Base-by-base conservation (phyloP, 352 stramenopile genomes). In the Phytophthora hybrid region DNA sequence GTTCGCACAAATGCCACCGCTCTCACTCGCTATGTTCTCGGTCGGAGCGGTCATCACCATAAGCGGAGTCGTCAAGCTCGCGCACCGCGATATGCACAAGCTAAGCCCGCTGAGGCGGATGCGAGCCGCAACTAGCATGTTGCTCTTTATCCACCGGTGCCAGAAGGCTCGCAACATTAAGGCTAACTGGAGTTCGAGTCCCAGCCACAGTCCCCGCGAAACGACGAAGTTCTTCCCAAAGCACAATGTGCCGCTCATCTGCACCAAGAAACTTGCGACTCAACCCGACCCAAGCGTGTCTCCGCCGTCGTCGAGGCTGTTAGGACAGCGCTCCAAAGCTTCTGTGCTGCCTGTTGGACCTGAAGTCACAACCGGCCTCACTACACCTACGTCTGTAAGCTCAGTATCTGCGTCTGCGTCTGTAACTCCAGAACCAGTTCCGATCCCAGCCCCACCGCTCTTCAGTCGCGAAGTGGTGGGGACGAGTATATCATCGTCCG, bases 21-120 rank as follows among this genome's bases (percentile, higher is more conserved):
- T 91, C 11, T 65, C 82, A 62, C 73, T 93, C 21, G 68, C 63
- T 18, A 93, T 96, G 82, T 95, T 96, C 51, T 86, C 92, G 47
- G 65, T 91, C 5, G 89, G 89, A 7, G 85, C 90, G 1, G 49
- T 65, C n/a, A 82, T 92, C 46, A 96, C 88, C 11, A 82, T 96
- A 4, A 82, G 79, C 18, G 89, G 89, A 10, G 89, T 96, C 9
- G 85, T 88, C 29, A 69, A 94, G 39, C 74, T 95, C 14, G 88
- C 89, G 0, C 77, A 82, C 37, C 84, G 89, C 10, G 86, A 93
- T 23, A 92, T 91, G 84, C 84, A 92, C 56, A 77, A 77, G 31
- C 69, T 94, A 21, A 80, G 73, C 19, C 83, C 84, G 0, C 46
- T 63, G 11, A 70, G 77, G 39, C 82, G 86, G 29, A 63, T 91